Percentiles rank a stretch among this genome's conserved stretches.
phyloP scores from a whole-genome alignment of 2,329 filamentous ascomycete species.

The Fusarium marasasianum region DNA sequence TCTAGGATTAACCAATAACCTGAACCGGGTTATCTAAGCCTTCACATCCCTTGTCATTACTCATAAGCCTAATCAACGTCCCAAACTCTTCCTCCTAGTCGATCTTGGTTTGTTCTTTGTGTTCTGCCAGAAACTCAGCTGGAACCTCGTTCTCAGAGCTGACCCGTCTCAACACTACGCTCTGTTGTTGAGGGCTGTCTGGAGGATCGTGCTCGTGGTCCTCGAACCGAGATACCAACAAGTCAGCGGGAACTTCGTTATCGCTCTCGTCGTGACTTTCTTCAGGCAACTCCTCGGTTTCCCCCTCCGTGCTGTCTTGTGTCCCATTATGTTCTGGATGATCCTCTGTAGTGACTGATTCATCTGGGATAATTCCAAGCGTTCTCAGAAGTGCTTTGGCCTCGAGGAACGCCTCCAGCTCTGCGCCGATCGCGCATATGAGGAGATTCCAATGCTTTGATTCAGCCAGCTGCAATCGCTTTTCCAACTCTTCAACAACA shows the following conservation, averaged over 20 bases:
- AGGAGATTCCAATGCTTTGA: slow-evolving; percentile 76
- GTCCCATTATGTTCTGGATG: neutral
- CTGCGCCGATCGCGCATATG: slow-evolving; percentile 79
- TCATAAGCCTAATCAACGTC: slow-evolving; percentile 13
- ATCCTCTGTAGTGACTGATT: slow-evolving; percentile 3
- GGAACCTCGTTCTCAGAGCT: slow-evolving; percentile 59
- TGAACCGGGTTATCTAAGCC: neutral
- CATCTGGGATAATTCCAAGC: slow-evolving; percentile 18
- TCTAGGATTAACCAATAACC: neutral
- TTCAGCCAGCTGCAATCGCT: slow-evolving; percentile 64
- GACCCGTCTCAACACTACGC: slow-evolving; percentile 39
- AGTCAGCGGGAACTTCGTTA: slow-evolving; percentile 55
- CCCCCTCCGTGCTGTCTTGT: neutral
- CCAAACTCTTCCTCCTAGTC: slow-evolving; percentile 16
- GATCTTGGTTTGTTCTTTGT: slow-evolving; percentile 35
- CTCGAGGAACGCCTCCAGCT: slow-evolving; percentile 72
- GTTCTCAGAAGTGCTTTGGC: slow-evolving; percentile 64
- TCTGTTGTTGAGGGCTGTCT: slow-evolving; percentile 21
- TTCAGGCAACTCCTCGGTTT: slow-evolving; percentile 1
- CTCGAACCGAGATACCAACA: slow-evolving; percentile 50
- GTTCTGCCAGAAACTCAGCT: slow-evolving; percentile 61
- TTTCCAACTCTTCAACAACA: slow-evolving; percentile 65
- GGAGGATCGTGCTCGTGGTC: slow-evolving; percentile 29
- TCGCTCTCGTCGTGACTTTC: slow-evolving; percentile 48
- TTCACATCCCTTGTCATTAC: slow-evolving; percentile 17